Percentiles rank a stretch among this genome's conserved stretches.
phyloP scores from a whole-genome alignment of 805 yeast species.

The Zygosaccharomyces pseudorouxii region DNA sequence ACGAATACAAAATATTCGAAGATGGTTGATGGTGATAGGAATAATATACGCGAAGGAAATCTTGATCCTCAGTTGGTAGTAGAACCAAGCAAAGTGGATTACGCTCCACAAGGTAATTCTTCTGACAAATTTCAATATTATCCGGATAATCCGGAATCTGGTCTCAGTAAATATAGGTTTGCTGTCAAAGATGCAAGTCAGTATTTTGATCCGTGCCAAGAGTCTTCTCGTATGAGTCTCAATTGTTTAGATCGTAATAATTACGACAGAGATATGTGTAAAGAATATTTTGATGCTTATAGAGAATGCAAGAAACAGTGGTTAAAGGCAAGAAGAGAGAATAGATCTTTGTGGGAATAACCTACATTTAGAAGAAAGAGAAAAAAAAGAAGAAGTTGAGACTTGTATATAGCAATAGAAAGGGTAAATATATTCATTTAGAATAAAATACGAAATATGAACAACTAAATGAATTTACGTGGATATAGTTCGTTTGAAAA shows the following conservation, averaged over 20 bases:
- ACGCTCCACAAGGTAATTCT: slow-evolving; percentile 20
- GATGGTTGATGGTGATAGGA: not conserved
- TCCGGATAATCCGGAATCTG: slow-evolving; percentile 83
- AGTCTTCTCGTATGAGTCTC: slow-evolving; percentile 81
- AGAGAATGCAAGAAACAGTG: slow-evolving; percentile 84
- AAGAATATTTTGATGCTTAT: slow-evolving; percentile 86
- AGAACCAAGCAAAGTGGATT: slow-evolving; percentile 21
- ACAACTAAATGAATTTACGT: too few species aligned
- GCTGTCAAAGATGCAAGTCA: slow-evolving; percentile 72
- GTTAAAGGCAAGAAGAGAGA: slow-evolving; percentile 43
- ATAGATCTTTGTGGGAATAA: slow-evolving; percentile 31
- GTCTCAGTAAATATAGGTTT: slow-evolving; percentile 64
- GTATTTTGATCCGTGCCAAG: slow-evolving; percentile 90
- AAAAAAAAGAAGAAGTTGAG: not conserved
- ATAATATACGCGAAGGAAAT: slow-evolving; percentile 1
- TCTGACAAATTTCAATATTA: slow-evolving; percentile 34
- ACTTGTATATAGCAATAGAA: slow-evolving; percentile 2
- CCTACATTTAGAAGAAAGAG: not conserved
- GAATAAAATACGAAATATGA: too few species aligned
- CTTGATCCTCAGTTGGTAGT: slow-evolving; percentile 4
- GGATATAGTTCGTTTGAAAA: too few species aligned
- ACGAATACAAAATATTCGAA: not conserved
- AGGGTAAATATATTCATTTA: too few species aligned
- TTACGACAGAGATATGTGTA: slow-evolving; percentile 62
- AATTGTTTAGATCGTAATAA: slow-evolving; percentile 76